Conservation (phyloP, 306 rosid genomes). For the Cucumis cinereus region DNA sequence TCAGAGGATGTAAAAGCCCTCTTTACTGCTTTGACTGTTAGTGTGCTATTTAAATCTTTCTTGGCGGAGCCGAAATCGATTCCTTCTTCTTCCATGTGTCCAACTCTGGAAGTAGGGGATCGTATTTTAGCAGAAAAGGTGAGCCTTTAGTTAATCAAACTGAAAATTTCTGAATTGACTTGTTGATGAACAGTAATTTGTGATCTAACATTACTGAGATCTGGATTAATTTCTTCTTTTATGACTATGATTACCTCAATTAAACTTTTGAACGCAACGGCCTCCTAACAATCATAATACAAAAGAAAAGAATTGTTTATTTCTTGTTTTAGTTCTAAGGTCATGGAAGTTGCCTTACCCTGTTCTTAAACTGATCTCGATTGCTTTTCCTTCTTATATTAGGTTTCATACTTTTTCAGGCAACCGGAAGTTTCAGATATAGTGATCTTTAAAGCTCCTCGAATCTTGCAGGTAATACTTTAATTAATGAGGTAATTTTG, state of each 20-base stretch:
- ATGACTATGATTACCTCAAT: neutral
- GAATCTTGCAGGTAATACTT: slow-evolving; percentile 48
- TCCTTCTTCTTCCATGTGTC: slow-evolving; percentile 94
- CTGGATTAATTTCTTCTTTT: neutral
- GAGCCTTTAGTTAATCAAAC: neutral
- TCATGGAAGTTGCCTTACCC: neutral
- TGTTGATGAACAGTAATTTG: neutral
- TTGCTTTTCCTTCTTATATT: slow-evolving; percentile 14
- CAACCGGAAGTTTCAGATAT: slow-evolving; percentile 90
- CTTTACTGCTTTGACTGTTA: slow-evolving; percentile 74
- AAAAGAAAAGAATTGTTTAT: neutral
- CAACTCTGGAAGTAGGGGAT: slow-evolving; percentile 82
- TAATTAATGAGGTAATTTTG: neutral
- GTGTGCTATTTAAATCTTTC: slow-evolving; percentile 53
- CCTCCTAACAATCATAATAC: neutral
- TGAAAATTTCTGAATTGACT: neutral
- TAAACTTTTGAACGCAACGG: neutral
- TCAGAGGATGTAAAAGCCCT: slow-evolving; percentile 82
- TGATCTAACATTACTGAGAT: neutral
- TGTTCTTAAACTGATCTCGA: neutral
- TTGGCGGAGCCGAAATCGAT: slow-evolving; percentile 91
- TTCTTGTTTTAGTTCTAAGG: neutral
- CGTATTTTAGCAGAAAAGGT: slow-evolving; percentile 94
- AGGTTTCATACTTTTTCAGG: slow-evolving; percentile 81
- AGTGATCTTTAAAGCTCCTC: slow-evolving; percentile 80